phyloP scores from a whole-genome alignment of 176 grass and related monocot genomes.

The Oryza rufipogon region DNA sequence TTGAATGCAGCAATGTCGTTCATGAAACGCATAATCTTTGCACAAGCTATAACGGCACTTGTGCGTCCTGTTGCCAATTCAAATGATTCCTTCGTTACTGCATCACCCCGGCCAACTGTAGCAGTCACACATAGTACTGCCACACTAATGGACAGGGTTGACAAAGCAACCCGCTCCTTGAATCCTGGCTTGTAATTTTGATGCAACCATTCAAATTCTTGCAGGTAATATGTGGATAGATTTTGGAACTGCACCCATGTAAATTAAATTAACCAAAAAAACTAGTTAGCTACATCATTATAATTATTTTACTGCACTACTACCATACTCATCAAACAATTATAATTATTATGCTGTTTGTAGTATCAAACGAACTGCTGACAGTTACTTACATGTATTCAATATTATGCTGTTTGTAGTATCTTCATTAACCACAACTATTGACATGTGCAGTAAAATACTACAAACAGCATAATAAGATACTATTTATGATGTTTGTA shows the following conservation, averaged over 20 bases:
- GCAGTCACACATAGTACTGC: not conserved
- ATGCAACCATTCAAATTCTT: not conserved
- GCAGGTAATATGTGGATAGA: not conserved
- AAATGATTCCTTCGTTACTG: not conserved
- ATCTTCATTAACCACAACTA: no score
- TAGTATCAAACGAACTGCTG: no score
- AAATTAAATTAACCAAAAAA: not conserved
- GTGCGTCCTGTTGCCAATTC: not conserved
- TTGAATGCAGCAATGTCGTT: slow-evolving; percentile 23
- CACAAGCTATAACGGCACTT: not conserved
- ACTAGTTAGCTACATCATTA: no score
- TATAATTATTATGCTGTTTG: no score
- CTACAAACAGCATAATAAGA: no score
- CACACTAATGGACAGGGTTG: not conserved
- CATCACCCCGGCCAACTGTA: not conserved
- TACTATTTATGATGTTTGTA: no score
- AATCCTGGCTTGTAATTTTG: not conserved
- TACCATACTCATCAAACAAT: no score
- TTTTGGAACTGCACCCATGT: not conserved
- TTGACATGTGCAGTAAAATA: no score
- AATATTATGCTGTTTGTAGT: no score
- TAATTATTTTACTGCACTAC: no score
- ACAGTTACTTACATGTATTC: no score
- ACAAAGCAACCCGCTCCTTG: not conserved
- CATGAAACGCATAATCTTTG: not conserved